Evolutionary conservation across 1,284 basidiomycete species (phyloP), one percentile per base, ranked within the genome.

Genomic region (Puccinia coronata): DNA sequence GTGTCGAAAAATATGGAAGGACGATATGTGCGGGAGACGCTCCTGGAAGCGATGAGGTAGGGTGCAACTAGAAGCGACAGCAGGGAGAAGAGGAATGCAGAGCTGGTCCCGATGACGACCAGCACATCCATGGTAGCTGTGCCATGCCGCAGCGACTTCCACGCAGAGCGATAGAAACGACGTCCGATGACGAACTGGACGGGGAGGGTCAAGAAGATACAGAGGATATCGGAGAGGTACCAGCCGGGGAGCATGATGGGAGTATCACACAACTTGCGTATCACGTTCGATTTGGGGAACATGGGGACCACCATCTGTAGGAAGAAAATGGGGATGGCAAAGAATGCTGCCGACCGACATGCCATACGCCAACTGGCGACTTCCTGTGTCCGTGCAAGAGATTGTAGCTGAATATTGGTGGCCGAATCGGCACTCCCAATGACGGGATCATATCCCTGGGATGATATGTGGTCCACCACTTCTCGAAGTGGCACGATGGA

Each of bases 1-100:
- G 97, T 99, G 87, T 99, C 97, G 87, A 99, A 99, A 88, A 98
- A 99, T 43, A 95, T 91, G 85, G 93, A 90, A 0, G 97, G 96
- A 51, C 90, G 91, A 85, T 90, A 93, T 78, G 90, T 89, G 0
- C 91, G 88, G 2, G 87, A 85, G 84, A 90, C 90, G 28, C 75
- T 70, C 25, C 67, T 9, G 28, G 83, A 80, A 16, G n/a, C n/a
- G 23, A 81, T 73, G 2, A 81, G 55, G 87, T 92, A 90, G 31
- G 90, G 88, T 49, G 92, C 91, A 67, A 89, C 88, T 83, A 93
- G 83, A 88, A 98, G 90, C 73, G 90, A 87, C 80, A 91, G 87
- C 53, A 95, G 84, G 3, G 96, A 98, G 87, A 98, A 99, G 83
- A 91, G 88, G 86, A 97, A 99, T 8, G 97, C 93, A 0, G 96